These are phyloP conservation scores for Aureobasidium sp. DNA, from an alignment of 2,329 filamentous ascomycete species.

Conservation along the genomic window DNA sequence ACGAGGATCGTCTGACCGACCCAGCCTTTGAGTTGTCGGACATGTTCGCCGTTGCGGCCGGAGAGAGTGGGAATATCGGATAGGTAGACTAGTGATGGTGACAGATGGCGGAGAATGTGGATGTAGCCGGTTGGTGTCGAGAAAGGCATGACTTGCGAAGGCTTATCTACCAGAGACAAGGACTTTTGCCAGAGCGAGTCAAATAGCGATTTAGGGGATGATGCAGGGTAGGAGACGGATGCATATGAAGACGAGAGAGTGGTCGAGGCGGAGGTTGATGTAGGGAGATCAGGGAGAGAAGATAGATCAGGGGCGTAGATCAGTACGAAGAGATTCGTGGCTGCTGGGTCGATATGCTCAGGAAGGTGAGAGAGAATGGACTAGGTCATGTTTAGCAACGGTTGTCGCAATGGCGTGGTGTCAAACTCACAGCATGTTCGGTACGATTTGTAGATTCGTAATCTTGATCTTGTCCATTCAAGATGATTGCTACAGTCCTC, in stretches of 20 bases:
- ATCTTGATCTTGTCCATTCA: constrained; percentile 70
- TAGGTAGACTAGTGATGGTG: constrained; percentile 80
- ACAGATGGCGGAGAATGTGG: constrained; percentile 78
- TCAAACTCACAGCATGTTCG: constrained; percentile 69
- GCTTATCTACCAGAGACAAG: constrained; percentile 69
- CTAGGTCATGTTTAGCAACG: constrained; percentile 24
- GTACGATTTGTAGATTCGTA: constrained; percentile 52
- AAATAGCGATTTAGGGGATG: constrained; percentile 48
- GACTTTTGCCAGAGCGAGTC: constrained; percentile 77
- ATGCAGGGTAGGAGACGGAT: constrained; percentile 42
- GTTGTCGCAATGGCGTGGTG: not conserved
- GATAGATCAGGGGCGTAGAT: constrained; percentile 82
- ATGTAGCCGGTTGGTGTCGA: constrained; percentile 75
- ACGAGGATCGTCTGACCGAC: constrained; percentile 56
- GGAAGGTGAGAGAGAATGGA: constrained; percentile 81
- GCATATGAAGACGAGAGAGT: constrained; percentile 35
- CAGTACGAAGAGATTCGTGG: constrained; percentile 73
- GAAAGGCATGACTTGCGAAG: constrained; percentile 82
- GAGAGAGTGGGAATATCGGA: constrained; percentile 67
- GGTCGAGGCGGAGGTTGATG: constrained; percentile 62
- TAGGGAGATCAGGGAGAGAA: constrained; percentile 74
- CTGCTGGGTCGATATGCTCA: constrained; percentile 64
- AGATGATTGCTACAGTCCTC: constrained; percentile 80
- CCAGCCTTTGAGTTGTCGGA: constrained; percentile 61
- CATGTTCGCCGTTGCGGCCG: constrained; percentile 64